Evolutionary conservation across 352 stramenopile species (phyloP).

Genomic region (Saprolegnia parasitica): DNA sequence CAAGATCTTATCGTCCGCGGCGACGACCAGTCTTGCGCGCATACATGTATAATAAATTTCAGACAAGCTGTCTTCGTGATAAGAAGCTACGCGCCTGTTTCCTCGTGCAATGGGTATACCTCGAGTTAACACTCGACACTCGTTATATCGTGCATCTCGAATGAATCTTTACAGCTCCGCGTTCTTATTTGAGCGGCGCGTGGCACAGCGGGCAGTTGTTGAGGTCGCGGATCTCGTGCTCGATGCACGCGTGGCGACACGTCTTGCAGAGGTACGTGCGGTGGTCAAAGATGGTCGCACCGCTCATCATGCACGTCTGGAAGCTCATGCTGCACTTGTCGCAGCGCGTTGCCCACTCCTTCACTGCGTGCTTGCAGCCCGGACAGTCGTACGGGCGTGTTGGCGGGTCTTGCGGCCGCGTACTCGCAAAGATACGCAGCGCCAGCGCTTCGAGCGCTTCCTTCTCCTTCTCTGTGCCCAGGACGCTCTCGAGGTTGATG

Average conservation of each 20-base stretch:
- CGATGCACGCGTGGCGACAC: slow-evolving; percentile 84
- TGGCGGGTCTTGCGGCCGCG: slow-evolving; percentile 68
- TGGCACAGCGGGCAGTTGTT: slow-evolving; percentile 90
- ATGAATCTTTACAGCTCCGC: background rate
- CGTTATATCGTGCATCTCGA: too few relatives aligned
- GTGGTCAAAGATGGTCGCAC: slow-evolving; percentile 66
- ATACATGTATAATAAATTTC: too few relatives aligned
- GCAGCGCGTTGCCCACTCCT: slow-evolving; percentile 84
- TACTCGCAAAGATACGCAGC: slow-evolving; percentile 83
- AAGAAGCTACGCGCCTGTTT: too few relatives aligned
- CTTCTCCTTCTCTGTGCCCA: slow-evolving; percentile 49
- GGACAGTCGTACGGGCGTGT: slow-evolving; percentile 74
- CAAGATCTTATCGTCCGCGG: too few relatives aligned
- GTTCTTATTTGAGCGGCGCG: slow-evolving; percentile 36
- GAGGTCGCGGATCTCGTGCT: slow-evolving; percentile 72
- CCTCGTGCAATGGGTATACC: too few relatives aligned
- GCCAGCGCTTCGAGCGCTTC: slow-evolving; percentile 59
- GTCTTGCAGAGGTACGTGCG: slow-evolving; percentile 74
- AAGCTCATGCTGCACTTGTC: slow-evolving; percentile 70
- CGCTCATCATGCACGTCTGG: slow-evolving; percentile 73
- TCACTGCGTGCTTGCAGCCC: slow-evolving; percentile 72
- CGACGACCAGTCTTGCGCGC: too few relatives aligned
- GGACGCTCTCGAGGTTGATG: slow-evolving; percentile 83
- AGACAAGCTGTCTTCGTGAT: too few relatives aligned
- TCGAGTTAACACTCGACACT: too few relatives aligned